Evolutionary conservation across 2,329 filamentous ascomycete genomes (phyloP), one percentile per base, ranked within the genome.

Genomic region (Chrysosporium keratinophilum): DNA sequence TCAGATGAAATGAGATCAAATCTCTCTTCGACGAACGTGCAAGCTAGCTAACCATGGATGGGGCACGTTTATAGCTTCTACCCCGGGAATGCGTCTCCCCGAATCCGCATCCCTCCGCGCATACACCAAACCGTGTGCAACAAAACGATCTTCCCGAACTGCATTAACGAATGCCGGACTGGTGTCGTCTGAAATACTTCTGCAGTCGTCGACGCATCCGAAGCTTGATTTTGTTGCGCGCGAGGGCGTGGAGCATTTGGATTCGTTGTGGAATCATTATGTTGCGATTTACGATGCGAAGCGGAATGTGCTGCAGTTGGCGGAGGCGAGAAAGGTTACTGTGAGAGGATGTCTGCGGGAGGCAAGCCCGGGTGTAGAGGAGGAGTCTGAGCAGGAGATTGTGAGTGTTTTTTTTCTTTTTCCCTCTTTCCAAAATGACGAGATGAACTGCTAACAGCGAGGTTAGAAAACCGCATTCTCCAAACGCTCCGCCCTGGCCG

Each of bases 121-220:
- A 45, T 69, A 74, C 50, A 72, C 79, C 65, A 76, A 76, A 54
- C 66, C 74, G 10, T 81, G 79, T 63, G 67, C 61, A 56, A 28
- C 23, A 28, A 58, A 61, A 59, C 60, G 41, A 55, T 46, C 45
- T 63, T 57, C 56, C 48, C 59, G 67, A 58, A 55, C 60, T 58
- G 55, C 65, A 59, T 42, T 65, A 60, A 57, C 67, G 57, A 66
- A 71, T 58, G 60, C 64, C 28, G 66, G 64, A 47, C 64, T 75
- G 59, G 47, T 64, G 23, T 59, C 69, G 5, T 73, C 76, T 41
- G 74, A 80, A 53, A 64, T 83, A 5, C 72, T 83, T 35, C 73
- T 83, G 9, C 80, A 83, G 56, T 81, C 80, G 5, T 81, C 79
- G 23, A 70, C 76, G 47, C 81, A 84, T 58, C 71, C 77, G 12